These are phyloP conservation scores for Termitomyces sp. DNA, from an alignment of 768 basidiomycete genomes.

Conservation along the genomic window DNA sequence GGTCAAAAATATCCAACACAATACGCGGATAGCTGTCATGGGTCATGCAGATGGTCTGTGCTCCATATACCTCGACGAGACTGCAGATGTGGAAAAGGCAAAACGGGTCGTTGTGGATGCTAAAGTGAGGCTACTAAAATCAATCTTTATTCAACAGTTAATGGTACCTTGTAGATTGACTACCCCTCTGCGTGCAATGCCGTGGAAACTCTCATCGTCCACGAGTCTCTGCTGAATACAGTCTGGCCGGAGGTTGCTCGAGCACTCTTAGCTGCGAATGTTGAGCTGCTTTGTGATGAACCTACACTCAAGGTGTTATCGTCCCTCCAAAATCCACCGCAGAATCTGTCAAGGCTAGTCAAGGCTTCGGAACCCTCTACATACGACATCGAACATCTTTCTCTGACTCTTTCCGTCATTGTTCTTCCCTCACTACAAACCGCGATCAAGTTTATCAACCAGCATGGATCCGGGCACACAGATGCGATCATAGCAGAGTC, in stretches of 20 bases:
- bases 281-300: conserved; percentile 78
- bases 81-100: conserved; percentile 75
- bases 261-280: conserved; percentile 60
- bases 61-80: conserved; percentile 81
- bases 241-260: conserved; percentile 80
- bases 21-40: conserved; percentile 94
- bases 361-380: conserved; percentile 49
- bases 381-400: conserved; percentile 87
- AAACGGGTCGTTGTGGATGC: conserved; percentile 81
- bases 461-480: conserved; percentile 92
- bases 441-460: conserved; percentile 88
- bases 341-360: conserved; percentile 42
- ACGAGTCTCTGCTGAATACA: conserved; percentile 61
- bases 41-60: conserved; percentile 98
- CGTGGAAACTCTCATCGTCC: conserved; percentile 83
- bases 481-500: conserved; percentile 89
- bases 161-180: conserved; percentile 52
- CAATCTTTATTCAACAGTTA: background rate
- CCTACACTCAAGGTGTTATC: conserved; percentile 53
- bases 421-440: conserved; percentile 61
- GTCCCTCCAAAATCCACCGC: conserved; percentile 23
- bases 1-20: conserved; percentile 83
- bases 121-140: conserved; percentile 51
- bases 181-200: conserved; percentile 98
- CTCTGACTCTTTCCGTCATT: conserved; percentile 77